Percentiles rank a stretch among this genome's conserved stretches.
Evolutionary conservation across 2,329 filamentous ascomycete species (phyloP).

Genomic region (Colletotrichum godetiae): DNA sequence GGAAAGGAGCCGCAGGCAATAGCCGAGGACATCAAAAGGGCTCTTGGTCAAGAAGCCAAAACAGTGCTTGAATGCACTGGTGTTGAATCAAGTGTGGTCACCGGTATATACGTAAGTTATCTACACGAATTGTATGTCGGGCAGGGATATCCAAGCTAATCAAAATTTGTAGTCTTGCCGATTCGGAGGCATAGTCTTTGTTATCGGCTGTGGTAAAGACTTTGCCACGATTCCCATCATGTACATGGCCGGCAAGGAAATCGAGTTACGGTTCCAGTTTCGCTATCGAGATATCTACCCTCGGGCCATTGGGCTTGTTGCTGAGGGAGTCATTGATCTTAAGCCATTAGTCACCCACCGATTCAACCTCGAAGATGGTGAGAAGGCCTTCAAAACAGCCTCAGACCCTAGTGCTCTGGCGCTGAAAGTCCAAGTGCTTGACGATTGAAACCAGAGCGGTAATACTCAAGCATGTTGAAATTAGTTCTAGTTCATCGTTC

Average conservation of each 20-base stretch:
- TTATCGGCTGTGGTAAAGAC: conserved; percentile 49
- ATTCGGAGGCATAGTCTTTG: conserved; percentile 49
- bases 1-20: conserved; percentile 6
- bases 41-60: conserved; percentile 56
- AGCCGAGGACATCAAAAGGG: conserved; percentile 40
- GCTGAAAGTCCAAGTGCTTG: conserved; percentile 36
- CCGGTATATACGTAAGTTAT: conserved; percentile 66
- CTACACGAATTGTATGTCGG: no score
- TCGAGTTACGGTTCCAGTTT: conserved; percentile 52
- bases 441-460: conserved; percentile 16
- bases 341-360: conserved; percentile 46
- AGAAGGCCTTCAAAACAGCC: conserved; percentile 42
- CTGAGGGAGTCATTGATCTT: conserved; percentile 42
- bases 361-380: conserved; percentile 45
- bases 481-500: no score
- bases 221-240: conserved; percentile 51
- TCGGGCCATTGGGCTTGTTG: conserved; percentile 52
- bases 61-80: conserved; percentile 75
- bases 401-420: conserved; percentile 26
- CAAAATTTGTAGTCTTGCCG: conserved; percentile 14
- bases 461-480: background rate
- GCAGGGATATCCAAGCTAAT: background rate
- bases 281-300: conserved; percentile 52
- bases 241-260: conserved; percentile 43
- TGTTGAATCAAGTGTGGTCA: conserved; percentile 70